phyloP scores from a whole-genome alignment of 73 alveolate species.

The Paramecium sexaurelia region DNA sequence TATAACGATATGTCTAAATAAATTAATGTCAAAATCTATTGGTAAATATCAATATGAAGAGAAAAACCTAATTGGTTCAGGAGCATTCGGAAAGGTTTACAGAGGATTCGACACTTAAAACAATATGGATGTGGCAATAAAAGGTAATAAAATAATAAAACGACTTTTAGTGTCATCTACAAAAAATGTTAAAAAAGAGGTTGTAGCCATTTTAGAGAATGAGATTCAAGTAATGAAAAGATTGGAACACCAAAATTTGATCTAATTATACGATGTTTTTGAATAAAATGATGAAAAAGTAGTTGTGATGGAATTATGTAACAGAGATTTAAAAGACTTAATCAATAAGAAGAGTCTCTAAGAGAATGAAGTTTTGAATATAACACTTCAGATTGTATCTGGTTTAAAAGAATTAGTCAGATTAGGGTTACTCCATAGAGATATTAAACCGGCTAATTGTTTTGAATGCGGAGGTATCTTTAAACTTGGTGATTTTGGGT shows the following conservation, averaged over 20 bases:
- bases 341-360: not conserved
- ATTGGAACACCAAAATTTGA: conserved; percentile 43
- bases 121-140: not conserved
- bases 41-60: not conserved
- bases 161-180: not conserved
- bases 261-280: conserved; percentile 22
- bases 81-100: not conserved
- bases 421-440: conserved; percentile 62
- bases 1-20: not conserved
- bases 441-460: conserved; percentile 60
- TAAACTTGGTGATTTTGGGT: conserved; percentile 65
- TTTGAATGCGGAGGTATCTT: conserved; percentile 43
- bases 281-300: not conserved
- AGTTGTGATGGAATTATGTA: conserved; percentile 34
- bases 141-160: not conserved
- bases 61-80: not conserved
- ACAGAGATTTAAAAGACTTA: conserved; percentile 32
- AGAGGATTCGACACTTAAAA: not conserved
- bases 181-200: not conserved
- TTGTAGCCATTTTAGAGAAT: not conserved
- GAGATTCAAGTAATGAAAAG: conserved; percentile 50
- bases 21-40: not conserved
- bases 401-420: conserved; percentile 57
- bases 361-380: conserved; percentile 17
- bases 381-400: not conserved